Evolutionary conservation across 225 moss, liverwort and hornwort species (phyloP).

Genomic region (Pseudisothecium myosuroides): DNA sequence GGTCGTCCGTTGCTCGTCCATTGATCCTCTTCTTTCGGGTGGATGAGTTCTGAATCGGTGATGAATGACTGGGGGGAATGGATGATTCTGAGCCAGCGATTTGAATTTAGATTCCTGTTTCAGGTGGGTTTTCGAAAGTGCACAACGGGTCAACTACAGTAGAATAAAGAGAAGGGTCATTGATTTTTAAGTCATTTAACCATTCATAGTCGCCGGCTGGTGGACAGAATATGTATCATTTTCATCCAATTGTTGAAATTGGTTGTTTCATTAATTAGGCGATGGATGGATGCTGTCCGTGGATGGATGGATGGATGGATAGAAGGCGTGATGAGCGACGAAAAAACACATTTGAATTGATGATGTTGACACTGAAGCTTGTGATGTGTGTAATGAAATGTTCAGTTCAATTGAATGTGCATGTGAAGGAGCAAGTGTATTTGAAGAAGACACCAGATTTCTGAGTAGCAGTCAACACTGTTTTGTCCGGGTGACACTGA

Average conservation of each 20-base stretch:
- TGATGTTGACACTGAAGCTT: not conserved
- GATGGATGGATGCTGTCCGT: no score
- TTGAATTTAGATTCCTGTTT: slow-evolving; percentile 4
- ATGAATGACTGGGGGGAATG: not conserved
- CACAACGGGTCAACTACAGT: not conserved
- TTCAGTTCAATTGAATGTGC: not conserved
- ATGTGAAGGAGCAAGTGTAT: not conserved
- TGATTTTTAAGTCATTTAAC: no score
- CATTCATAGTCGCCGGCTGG: no score
- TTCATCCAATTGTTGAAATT: not conserved
- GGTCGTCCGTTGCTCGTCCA: not conserved
- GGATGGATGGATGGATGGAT: not conserved
- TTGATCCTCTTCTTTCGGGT: not conserved
- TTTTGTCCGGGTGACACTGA: not conserved
- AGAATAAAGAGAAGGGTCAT: not conserved
- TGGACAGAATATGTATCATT: not conserved
- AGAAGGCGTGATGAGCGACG: not conserved
- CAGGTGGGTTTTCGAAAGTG: not conserved
- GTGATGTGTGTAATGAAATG: not conserved
- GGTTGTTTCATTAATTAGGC: not conserved
- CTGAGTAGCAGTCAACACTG: not conserved
- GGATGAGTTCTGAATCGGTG: not conserved
- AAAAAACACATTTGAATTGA: not conserved
- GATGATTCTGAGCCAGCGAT: not conserved
- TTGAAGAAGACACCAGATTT: not conserved